These are phyloP conservation scores for Cyclotella atomus DNA, from an alignment of 108 stramenopile species.

Conservation along the genomic window DNA sequence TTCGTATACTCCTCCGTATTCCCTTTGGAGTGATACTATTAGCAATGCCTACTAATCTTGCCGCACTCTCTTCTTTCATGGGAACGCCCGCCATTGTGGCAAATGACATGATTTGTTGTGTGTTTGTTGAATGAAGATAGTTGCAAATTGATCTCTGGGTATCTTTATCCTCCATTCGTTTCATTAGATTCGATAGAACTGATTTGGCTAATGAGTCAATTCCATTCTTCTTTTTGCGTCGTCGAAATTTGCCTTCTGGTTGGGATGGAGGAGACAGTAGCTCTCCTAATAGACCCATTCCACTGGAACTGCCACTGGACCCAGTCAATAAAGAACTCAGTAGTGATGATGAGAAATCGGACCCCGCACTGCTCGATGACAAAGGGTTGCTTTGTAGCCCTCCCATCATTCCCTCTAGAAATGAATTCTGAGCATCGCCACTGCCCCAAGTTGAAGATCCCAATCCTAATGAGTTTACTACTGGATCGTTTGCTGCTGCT, in stretches of 20 bases:
- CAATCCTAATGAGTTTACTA: conserved; percentile 14
- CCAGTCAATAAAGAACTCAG: conserved; percentile 38
- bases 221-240: conserved; percentile 32
- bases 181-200: conserved; percentile 59
- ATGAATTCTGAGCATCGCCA: conserved; percentile 12
- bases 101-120: conserved; percentile 59
- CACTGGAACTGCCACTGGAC: conserved; percentile 19
- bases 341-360: conserved; percentile 47
- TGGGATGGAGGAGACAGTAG: conserved; percentile 12
- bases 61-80: conserved; percentile 52
- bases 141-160: conserved; percentile 72
- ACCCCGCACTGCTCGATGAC: conserved; percentile 13
- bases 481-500: conserved; percentile 14
- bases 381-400: conserved; percentile 22
- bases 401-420: conserved; percentile 39
- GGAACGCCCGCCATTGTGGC: conserved; percentile 73
- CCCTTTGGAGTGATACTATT: conserved; percentile 65
- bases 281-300: conserved; percentile 35
- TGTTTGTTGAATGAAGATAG: conserved; percentile 60
- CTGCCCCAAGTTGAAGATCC: not conserved
- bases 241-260: conserved; percentile 20
- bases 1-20: conserved; percentile 55
- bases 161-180: conserved; percentile 67
- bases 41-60: conserved; percentile 51
- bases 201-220: conserved; percentile 67